phyloP scores from a whole-genome alignment of 805 yeast genomes.

The Metschnikowia bowlesiae region DNA sequence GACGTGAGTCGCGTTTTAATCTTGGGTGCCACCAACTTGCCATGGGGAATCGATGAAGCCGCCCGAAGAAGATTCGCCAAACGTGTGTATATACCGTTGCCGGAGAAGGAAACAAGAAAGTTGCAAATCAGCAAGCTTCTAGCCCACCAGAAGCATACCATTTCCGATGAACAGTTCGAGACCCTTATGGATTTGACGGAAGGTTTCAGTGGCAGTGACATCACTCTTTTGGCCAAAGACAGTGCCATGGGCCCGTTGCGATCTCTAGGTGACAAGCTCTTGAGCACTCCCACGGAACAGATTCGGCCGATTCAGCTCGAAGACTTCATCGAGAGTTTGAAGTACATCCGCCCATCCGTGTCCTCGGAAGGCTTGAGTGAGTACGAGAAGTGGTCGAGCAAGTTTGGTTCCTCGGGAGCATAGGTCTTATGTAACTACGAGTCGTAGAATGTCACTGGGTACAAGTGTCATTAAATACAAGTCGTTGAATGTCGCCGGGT shows the following conservation, averaged over 20 bases:
- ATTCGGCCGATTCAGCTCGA: constrained; percentile 69
- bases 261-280: constrained; percentile 78
- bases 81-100: constrained; percentile 89
- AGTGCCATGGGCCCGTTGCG: constrained; percentile 98
- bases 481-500: no score
- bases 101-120: constrained; percentile 77
- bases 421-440: constrained; percentile 19
- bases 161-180: constrained; percentile 59
- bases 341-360: constrained; percentile 83
- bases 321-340: constrained; percentile 75
- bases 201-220: constrained; percentile 89
- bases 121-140: constrained; percentile 67
- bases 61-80: constrained; percentile 91
- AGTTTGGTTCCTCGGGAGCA: constrained; percentile 86
- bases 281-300: constrained; percentile 63
- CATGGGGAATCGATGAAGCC: constrained; percentile 97
- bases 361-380: constrained; percentile 70
- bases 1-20: constrained; percentile 67
- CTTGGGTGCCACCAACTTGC: constrained; percentile 90
- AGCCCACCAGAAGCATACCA: constrained; percentile 65
- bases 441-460: no score
- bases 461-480: no score
- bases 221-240: constrained; percentile 90
- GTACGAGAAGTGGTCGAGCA: constrained; percentile 85
- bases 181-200: constrained; percentile 62